phyloP scores from a whole-genome alignment of 768 basidiomycete genomes.

The Termitomyces sp. region DNA sequence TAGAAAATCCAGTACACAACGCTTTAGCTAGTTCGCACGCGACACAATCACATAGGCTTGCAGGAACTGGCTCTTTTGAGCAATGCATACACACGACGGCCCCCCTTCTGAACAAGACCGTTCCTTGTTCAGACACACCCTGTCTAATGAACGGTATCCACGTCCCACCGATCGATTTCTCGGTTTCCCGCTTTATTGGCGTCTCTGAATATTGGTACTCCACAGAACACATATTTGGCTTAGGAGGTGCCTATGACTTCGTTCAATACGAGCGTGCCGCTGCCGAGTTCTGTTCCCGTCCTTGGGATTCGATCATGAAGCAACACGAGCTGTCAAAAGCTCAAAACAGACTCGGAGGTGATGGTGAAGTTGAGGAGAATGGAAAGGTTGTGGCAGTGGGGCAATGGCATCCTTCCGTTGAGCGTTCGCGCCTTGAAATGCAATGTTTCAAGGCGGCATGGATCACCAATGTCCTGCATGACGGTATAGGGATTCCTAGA shows the following conservation, averaged over 20 bases:
- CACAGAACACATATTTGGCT: constrained; percentile 91
- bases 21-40: constrained; percentile 36
- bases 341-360: constrained; percentile 47
- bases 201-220: constrained; percentile 99
- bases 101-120: constrained; percentile 78
- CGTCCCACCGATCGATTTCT: constrained; percentile 92
- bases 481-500: constrained; percentile 92
- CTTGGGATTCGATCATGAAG: constrained; percentile 72
- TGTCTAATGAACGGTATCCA: constrained; percentile 95
- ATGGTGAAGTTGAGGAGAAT: constrained; percentile 58
- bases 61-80: constrained; percentile 90
- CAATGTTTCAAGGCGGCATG: constrained; percentile 99
- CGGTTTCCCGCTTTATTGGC: constrained; percentile 90
- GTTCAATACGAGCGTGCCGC: constrained; percentile 95
- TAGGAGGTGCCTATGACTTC: constrained; percentile 94
- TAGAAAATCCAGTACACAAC: constrained; percentile 47
- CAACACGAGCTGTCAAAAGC: constrained; percentile 57
- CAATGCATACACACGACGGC: constrained; percentile 70
- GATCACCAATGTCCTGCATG: constrained; percentile 93
- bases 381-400: constrained; percentile 61
- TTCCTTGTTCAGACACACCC: constrained; percentile 76
- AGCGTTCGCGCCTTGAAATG: constrained; percentile 84
- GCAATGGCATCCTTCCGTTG: constrained; percentile 70
- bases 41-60: constrained; percentile 52
- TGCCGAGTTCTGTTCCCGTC: constrained; percentile 71